Conservation (phyloP, 495 filamentous ascomycete genomes). For the Podospora pseudopauciseta region DNA sequence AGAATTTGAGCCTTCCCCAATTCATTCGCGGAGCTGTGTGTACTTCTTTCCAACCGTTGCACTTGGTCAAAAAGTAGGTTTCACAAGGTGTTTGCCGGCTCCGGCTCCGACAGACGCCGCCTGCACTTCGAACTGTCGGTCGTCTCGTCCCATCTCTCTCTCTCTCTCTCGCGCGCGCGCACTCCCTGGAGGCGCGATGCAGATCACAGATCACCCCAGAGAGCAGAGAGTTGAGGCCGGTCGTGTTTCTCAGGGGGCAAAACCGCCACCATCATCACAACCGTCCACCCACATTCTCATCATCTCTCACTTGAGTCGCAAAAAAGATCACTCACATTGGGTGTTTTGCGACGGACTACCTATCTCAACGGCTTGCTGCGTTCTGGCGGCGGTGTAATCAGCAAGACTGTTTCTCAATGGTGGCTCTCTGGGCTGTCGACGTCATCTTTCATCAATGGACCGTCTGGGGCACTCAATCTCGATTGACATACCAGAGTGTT, state of each 20-base stretch:
- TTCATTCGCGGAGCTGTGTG: slow-evolving; percentile 13
- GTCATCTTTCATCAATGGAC: slow-evolving; percentile 7
- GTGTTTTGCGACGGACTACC: not conserved
- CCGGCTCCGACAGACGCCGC: slow-evolving; percentile 5
- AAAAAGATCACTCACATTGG: not conserved
- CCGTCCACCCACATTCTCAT: not conserved
- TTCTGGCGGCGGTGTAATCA: not conserved
- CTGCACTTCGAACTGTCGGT: not conserved
- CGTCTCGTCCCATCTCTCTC: not conserved
- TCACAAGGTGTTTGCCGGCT: slow-evolving; percentile 16
- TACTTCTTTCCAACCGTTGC: slow-evolving; percentile 4
- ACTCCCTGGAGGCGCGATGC: not conserved
- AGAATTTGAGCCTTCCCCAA: not conserved
- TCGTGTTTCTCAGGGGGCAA: not conserved
- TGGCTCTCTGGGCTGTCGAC: slow-evolving; percentile 4
- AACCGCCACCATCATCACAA: not conserved
- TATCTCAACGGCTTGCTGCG: not conserved
- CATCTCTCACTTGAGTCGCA: not conserved
- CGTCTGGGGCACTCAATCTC: slow-evolving; percentile 1
- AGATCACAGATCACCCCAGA: not conserved
- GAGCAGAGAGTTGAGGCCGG: not conserved
- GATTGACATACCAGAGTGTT: not conserved
- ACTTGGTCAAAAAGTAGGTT: slow-evolving; percentile 12
- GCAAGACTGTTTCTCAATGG: not conserved
- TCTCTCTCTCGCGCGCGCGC: not conserved